Evolutionary conservation across 805 yeast genomes (phyloP), one percentile per base, ranked within the genome.

Genomic region (Myxozyma vanderwaltii): DNA sequence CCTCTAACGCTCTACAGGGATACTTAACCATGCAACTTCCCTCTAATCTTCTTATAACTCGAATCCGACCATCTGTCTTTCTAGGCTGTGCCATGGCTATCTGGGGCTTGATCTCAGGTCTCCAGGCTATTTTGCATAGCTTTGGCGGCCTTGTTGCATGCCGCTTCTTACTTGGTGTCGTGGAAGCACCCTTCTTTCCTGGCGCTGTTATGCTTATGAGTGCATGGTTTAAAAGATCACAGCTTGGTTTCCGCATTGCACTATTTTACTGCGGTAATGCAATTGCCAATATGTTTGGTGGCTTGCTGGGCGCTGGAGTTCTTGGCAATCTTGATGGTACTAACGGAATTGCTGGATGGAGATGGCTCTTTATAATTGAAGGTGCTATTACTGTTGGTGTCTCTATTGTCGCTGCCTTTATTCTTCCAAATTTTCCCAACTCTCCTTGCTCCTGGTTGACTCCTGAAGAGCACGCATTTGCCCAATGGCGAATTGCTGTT

Each of bases 301-400:
- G 82, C 38, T 77, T 81, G n/a, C 74, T 80, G 64, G 82, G 81
- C 0, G 79, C 76, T 51, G 77, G 75, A 52, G 79, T 84, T 31
- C 77, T 80, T 47, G 63, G 67, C 6, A 69, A 76, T 58, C 77
- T 79, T 61, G 74, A 77, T 48, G 68, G 67, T 10, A 61, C 45
- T 5, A 74, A 74, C 53, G 81, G 81, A 8, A 63, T 77, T 44
- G 64, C 67, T 5, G 73, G 81, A 15, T 81, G 84, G 84, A 74
- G 77, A 66, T 81, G 83, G 81, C 72, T 81, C 45, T 81, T 79
- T 63, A 74, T 81, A 53, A 74, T 81, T 61, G 83, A 80, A 64
- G 83, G 83, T 45, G 65, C 74, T 2, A 66, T 75, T 53, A 73
- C 76, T 15, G 65, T 71, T 24, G 70, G 68, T 26, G 63, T 69